Evolutionary conservation across 1,284 basidiomycete species (phyloP).

Genomic region (Pascua sp.): DNA sequence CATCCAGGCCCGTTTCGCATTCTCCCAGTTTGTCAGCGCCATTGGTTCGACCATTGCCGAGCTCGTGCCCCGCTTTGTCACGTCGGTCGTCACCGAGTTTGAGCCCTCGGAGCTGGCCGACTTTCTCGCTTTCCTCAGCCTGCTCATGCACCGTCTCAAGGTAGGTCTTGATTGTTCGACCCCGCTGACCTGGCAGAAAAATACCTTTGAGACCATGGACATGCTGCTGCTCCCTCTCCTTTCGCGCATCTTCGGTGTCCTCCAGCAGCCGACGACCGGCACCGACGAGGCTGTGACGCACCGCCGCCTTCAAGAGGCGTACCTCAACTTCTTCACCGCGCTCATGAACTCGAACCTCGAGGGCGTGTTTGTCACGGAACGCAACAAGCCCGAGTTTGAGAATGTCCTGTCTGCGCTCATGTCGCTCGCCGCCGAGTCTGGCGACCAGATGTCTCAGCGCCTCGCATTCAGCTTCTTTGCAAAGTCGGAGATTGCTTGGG

Average conservation of each 20-base stretch:
- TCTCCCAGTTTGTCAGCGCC: conserved; percentile 86
- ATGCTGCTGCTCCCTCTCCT: conserved; percentile 83
- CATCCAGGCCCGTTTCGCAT: conserved; percentile 79
- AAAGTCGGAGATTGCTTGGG: conserved; percentile 70
- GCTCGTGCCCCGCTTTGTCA: conserved; percentile 61
- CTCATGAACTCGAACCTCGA: conserved; percentile 79
- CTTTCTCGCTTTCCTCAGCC: conserved; percentile 89
- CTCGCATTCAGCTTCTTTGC: conserved; percentile 77
- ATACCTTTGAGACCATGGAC: conserved; percentile 67
- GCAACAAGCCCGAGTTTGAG: conserved; percentile 77
- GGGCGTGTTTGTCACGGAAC: conserved; percentile 68
- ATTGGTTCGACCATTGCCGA: conserved; percentile 66
- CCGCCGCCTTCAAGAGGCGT: conserved; percentile 83
- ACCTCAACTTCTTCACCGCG: conserved; percentile 76
- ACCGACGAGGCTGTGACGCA: conserved; percentile 87
- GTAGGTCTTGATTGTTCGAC: conserved; percentile 51
- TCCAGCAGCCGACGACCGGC: conserved; percentile 78
- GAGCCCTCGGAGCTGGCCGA: conserved; percentile 90
- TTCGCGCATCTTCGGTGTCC: conserved; percentile 73
- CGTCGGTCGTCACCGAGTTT: conserved; percentile 82
- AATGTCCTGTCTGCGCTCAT: conserved; percentile 65
- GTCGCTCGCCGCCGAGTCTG: conserved; percentile 65
- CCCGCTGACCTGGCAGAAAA: conserved; percentile 29
- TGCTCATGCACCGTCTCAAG: conserved; percentile 89
- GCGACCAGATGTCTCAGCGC: conserved; percentile 72